phyloP scores from a whole-genome alignment of 2,329 filamentous ascomycete species.

The Byssochlamys sp. region DNA sequence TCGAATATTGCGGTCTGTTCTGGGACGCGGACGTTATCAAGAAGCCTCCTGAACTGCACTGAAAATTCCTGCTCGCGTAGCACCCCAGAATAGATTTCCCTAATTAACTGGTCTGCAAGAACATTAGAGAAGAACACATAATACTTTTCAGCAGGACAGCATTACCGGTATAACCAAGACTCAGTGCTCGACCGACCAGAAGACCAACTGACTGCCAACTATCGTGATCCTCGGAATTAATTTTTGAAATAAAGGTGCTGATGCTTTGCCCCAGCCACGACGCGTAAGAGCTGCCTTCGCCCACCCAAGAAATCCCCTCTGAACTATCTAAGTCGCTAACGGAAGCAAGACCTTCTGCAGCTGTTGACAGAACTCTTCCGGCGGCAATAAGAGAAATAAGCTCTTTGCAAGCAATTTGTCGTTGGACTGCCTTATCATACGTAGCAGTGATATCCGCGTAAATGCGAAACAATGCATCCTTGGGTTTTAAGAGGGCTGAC shows the following conservation, averaged over 20 bases:
- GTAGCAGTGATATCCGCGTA: conserved; percentile 36
- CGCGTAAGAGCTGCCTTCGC: conserved; percentile 55
- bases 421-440: conserved; percentile 35
- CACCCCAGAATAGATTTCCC: conserved; percentile 30
- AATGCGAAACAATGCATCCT: conserved; percentile 34
- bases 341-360: conserved; percentile 46
- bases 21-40: conserved; percentile 36
- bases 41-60: conserved; percentile 26
- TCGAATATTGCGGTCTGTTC: conserved; percentile 41
- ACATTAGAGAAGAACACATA: conserved; percentile 7
- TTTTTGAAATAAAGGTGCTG: conserved; percentile 28
- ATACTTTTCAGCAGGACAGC: too few relatives aligned
- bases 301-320: conserved; percentile 47
- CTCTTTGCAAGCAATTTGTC: conserved; percentile 54
- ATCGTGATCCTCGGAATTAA: conserved; percentile 31
- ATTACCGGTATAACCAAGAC: conserved; percentile 62
- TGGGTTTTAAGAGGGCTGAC: conserved; percentile 34
- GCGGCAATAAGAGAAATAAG: conserved; percentile 49
- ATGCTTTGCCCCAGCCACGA: conserved; percentile 64
- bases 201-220: conserved; percentile 30
- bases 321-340: conserved; percentile 19
- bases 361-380: conserved; percentile 49
- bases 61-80: conserved; percentile 19
- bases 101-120: conserved; percentile 29
- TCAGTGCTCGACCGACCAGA: conserved; percentile 51